phyloP scores from a whole-genome alignment of 2,329 filamentous ascomycete genomes.

The Sporothrix euskadiensis region DNA sequence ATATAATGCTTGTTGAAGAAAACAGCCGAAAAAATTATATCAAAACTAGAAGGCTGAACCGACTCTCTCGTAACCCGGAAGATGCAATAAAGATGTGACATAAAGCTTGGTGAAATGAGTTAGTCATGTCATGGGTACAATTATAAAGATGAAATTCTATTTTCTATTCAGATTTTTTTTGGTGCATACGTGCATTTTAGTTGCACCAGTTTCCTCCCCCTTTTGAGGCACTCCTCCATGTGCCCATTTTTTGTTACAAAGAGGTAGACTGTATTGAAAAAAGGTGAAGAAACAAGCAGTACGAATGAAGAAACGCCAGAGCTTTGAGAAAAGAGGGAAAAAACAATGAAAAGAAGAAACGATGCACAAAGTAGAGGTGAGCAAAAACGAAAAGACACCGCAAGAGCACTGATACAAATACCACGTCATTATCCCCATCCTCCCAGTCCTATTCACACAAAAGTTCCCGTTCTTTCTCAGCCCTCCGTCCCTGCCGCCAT shows the following conservation, averaged over 20 bases:
- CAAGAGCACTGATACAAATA: neutral
- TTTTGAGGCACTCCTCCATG: neutral
- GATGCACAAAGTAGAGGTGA: neutral
- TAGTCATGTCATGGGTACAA: neutral
- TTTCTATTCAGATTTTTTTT: slow-evolving; percentile 7
- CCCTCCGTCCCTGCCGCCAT: neutral
- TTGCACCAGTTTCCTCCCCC: neutral
- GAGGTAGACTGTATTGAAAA: neutral
- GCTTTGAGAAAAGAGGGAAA: neutral
- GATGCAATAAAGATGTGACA: neutral
- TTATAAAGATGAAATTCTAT: neutral
- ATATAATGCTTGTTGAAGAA: too few relatives aligned
- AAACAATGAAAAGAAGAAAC: neutral
- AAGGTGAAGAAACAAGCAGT: neutral
- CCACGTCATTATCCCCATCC: neutral
- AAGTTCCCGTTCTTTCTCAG: too few relatives aligned
- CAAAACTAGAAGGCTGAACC: too few relatives aligned
- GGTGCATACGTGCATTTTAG: slow-evolving; percentile 12
- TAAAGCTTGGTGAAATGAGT: neutral
- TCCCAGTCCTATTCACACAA: neutral
- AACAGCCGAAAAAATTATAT: too few relatives aligned
- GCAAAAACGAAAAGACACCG: neutral
- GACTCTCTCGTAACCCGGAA: neutral
- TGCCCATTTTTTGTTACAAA: neutral
- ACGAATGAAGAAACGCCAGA: slow-evolving; percentile 5